Percentiles rank a stretch among this genome's conserved stretches.
These are phyloP conservation scores for Syncephalis plumigaleata DNA, from an alignment of 371 early-diverging fungal species.

Conservation along the genomic window DNA sequence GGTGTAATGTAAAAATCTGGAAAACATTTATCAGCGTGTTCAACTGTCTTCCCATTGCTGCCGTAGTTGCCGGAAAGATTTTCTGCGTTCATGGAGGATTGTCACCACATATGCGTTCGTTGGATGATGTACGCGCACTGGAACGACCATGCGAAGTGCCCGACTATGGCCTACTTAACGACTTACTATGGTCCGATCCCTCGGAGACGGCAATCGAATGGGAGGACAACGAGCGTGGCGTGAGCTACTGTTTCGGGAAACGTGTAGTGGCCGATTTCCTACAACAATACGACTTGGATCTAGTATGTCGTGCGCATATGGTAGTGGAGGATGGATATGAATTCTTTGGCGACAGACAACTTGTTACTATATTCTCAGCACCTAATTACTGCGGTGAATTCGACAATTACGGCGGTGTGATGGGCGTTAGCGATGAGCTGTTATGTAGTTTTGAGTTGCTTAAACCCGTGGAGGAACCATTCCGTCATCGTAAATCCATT, in stretches of 20 bases:
- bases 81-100: conserved; percentile 98
- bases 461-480: conserved; percentile 47
- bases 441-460: conserved; percentile 51
- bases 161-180: conserved; percentile 78
- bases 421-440: conserved; percentile 86
- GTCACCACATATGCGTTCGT: conserved; percentile 67
- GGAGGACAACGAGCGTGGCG: conserved; percentile 98
- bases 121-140: conserved; percentile 91
- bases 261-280: conserved; percentile 80
- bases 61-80: conserved; percentile 91
- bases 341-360: conserved; percentile 85
- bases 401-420: conserved; percentile 90
- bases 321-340: conserved; percentile 99
- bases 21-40: conserved; percentile 95
- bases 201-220: conserved; percentile 63
- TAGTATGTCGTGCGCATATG: conserved; percentile 94
- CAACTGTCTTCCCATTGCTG: conserved; percentile 95
- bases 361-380: conserved; percentile 95
- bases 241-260: conserved; percentile 90
- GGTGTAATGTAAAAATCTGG: conserved; percentile 91
- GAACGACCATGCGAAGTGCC: conserved; percentile 94
- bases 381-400: conserved; percentile 99
- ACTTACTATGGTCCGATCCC: conserved; percentile 87
- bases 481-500: conserved; percentile 10
- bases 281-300: conserved; percentile 76